Evolutionary conservation across 495 filamentous ascomycete genomes (phyloP), one percentile per base, ranked within the genome.

Genomic region (Tuber melanosporum): DNA sequence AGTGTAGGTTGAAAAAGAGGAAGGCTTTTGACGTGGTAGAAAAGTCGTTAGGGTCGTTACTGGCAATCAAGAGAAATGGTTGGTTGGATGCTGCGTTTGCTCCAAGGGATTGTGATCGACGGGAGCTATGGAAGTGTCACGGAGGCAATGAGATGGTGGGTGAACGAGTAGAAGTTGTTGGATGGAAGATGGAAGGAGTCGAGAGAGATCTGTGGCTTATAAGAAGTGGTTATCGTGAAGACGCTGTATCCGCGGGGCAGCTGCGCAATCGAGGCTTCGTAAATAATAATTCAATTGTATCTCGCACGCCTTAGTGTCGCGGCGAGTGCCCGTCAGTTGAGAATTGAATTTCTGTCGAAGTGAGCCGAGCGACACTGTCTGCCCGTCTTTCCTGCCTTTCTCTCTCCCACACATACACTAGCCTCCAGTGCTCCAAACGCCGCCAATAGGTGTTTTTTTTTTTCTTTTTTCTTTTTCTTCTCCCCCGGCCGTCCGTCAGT

Each of bases 91-190:
- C 70, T 79, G 78, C 57, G 78, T 80, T 80, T 80, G 78, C 77
- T 80, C 43, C 26, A 66, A 76, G 78, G 73, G 78, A 80, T 69
- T 71, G 77, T 80, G 77, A 80, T 75, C 78, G 73, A 80, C 78
- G 78, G 73, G 78, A 80, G 78, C 75, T 76, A 73, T 79, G 77
- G 69, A 74, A 71, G 78, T 80, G 78, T 78, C 78, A 80, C 78
- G 78, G 79, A 73, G 77, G 71, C 71, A 52, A 74, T 79, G 77
- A 71, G 52, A 74, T 80, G 77, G 76, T 80, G 78, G 79, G 78
- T 80, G 79, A 74, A 62, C 70, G 77, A 66, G 77, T 80, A 74
- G 77, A 80, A 73, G 78, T 36, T 32, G 78, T 79, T 79, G 73
- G 78, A 66, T 66, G 57, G 57, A 66, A 66, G 57, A 36, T 80